Evolutionary conservation across 495 filamentous ascomycete species (phyloP), one percentile per base, ranked within the genome.

Genomic region (Hyaloscypha variabilis): DNA sequence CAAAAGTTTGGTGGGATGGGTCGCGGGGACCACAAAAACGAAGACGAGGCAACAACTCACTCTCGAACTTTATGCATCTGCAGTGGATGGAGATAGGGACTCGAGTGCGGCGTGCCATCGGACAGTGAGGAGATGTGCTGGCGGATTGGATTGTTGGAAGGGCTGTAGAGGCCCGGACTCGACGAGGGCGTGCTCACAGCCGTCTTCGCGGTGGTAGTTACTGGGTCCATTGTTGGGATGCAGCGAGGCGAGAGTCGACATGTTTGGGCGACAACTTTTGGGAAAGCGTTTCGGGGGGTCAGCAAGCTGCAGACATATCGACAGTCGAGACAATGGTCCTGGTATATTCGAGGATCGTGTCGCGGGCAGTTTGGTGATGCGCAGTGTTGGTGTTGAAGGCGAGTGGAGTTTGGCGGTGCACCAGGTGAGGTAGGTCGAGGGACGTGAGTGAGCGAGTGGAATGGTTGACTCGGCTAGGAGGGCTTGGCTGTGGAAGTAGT

Each of bases 1-100:
- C 39, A 46, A 46, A 60, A 60, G 25, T 29, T 31, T 60, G 56
- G 60, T 60, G 60, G 65, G 39, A 46, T 46, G 39, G 17, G 8
- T 46, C 11, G 39, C 14, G 58, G 58, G 28, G n/a, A 56, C 6
- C 39, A 52, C 24, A n/a, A 30, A 55, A 50, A 42, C 31, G n/a
- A 49, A 26, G 57, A 13, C 26, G 54, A 63, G 62, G 51, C 62
- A 56, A 24, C 49, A 46, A 77, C 80, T 79, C 73, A 83, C 82
- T 88, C 85, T 76, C 84, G 57, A 58, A 74, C 72, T 64, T 66
- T 71, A 58, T 70, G 72, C 64, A 72, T 72, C 69, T 74, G 72
- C 63, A 74, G 42, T 26, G 72, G 72, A 64, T 74, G 72, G 36
- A 74, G 62, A 54, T 70, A 72, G n/a, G 72, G 72, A 62, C 72